Base-by-base conservation (phyloP, 495 filamentous ascomycete genomes). In the Xylaria flabelliformis region DNA sequence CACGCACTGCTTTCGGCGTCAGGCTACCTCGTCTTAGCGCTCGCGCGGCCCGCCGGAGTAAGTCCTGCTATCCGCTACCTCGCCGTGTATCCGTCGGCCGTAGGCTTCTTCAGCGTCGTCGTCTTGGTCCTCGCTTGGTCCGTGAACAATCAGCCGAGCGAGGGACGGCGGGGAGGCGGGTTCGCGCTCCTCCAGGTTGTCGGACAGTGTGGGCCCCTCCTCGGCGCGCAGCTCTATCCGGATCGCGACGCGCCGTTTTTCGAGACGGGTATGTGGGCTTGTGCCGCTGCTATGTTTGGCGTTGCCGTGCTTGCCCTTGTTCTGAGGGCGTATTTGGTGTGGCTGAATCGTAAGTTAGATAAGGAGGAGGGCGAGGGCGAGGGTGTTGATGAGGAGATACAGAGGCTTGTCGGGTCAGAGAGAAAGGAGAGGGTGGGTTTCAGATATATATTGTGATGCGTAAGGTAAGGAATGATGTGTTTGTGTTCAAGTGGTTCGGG, bases 91-190 rank as follows among this genome's bases (percentile, higher is more conserved):
- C 85, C 93, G 4, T 91, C 92, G 12, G 89, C 91, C 2, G 83
- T 87, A 12, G 91, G 92, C 13, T 89, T 93, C 59, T 93, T 94
- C 73, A 86, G 87, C 24, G 87, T 87, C 24, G 90, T 95, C 61
- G 90, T 90, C 3, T 85, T 94, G 53, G 90, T 92, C 42, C 86
- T 95, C 48, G 88, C 91, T 9, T 94, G 92, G 93, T 89, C 87
- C 65, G 79, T 92, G 64, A 94, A 93, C 72, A 94, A 94, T 76
- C 88, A 92, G 77, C 84, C 87, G 65, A 88, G 84, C 0, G 88
- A 90, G 73, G 86, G 84, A 3, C 82, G 86, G 15, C 84, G 89
- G 44, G 91, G 93, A n/a, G 87, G 85, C n/a, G 91, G 91, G 26
- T 93, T 94, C 70, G 88, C 91, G 42, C 80, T 95, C 58, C 79